phyloP scores from a whole-genome alignment of 768 basidiomycete genomes.

The Boletus patriciae region DNA sequence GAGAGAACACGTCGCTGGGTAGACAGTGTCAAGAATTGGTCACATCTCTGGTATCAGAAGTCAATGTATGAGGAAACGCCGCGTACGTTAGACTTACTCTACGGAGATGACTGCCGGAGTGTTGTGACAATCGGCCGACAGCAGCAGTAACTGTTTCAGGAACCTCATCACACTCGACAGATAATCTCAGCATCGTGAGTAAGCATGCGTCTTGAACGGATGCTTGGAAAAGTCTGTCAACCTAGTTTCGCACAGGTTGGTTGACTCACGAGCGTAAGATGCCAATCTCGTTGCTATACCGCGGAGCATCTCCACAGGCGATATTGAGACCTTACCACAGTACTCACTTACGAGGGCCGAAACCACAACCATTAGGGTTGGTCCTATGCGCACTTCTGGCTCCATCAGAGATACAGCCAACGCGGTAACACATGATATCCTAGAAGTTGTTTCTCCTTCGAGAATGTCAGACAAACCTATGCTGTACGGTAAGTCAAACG shows the following conservation, averaged over 20 bases:
- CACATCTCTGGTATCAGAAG: slow-evolving; percentile 54
- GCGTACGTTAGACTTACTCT: slow-evolving; percentile 42
- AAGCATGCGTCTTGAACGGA: slow-evolving; percentile 73
- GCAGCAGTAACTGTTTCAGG: slow-evolving; percentile 43
- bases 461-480: slow-evolving; percentile 10
- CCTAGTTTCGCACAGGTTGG: slow-evolving; percentile 14
- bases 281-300: slow-evolving; percentile 44
- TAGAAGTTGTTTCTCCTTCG: slow-evolving; percentile 43
- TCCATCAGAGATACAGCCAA: slow-evolving; percentile 48
- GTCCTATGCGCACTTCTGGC: slow-evolving; percentile 38
- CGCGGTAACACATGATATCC: slow-evolving; percentile 44
- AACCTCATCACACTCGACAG: slow-evolving; percentile 56
- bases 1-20: slow-evolving; percentile 45
- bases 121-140: slow-evolving; percentile 46
- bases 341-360: slow-evolving; percentile 68
- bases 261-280: slow-evolving; percentile 44
- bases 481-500: slow-evolving; percentile 8
- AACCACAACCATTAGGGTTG: slow-evolving; percentile 66
- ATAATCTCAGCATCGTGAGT: slow-evolving; percentile 67
- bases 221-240: slow-evolving; percentile 38
- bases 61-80: slow-evolving; percentile 2
- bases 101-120: slow-evolving; percentile 54
- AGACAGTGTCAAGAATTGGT: slow-evolving; percentile 58
- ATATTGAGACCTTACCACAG: slow-evolving; percentile 48
- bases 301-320: slow-evolving; percentile 49